A percentile compares a stretch with the other conserved stretches of the same genome.
Evolutionary conservation across 768 basidiomycete species (phyloP).

Genomic region (Termitomyces sp.): DNA sequence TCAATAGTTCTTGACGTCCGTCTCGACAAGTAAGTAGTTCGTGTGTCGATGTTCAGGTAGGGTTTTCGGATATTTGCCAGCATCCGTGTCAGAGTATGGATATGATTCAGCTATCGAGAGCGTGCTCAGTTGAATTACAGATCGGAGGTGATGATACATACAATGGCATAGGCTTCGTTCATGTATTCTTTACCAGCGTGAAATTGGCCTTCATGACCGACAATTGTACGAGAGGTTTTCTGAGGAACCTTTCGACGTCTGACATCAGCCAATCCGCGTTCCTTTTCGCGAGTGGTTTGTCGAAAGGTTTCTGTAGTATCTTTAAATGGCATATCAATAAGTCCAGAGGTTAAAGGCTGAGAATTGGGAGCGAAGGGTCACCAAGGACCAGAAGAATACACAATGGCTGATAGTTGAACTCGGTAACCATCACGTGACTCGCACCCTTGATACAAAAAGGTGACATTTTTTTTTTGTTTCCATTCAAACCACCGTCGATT

Average conservation of each 20-base stretch:
- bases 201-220: conserved; percentile 28
- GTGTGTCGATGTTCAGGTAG: conserved; percentile 77
- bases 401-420: no score
- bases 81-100: conserved; percentile 64
- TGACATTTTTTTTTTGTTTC: not conserved
- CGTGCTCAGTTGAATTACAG: not conserved
- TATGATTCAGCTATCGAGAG: conserved; percentile 57
- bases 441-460: not conserved
- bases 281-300: conserved; percentile 41
- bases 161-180: conserved; percentile 71
- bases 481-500: not conserved
- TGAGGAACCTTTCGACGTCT: conserved; percentile 44
- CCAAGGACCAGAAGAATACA: no score
- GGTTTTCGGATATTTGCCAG: conserved; percentile 73
- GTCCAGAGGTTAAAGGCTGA: not conserved
- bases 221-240: conserved; percentile 25
- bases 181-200: conserved; percentile 62
- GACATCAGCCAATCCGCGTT: conserved; percentile 30
- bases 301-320: conserved; percentile 64
- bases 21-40: conserved; percentile 43
- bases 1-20: conserved; percentile 52
- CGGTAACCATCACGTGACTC: conserved; percentile 1
- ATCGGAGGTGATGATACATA: conserved; percentile 17
- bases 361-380: no score
- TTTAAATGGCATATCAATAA: conserved; percentile 41